A percentile compares a stretch with the other conserved stretches of the same genome.
Conservation (phyloP, 2,329 filamentous ascomycete genomes). For the Sphaerulina musiva region DNA sequence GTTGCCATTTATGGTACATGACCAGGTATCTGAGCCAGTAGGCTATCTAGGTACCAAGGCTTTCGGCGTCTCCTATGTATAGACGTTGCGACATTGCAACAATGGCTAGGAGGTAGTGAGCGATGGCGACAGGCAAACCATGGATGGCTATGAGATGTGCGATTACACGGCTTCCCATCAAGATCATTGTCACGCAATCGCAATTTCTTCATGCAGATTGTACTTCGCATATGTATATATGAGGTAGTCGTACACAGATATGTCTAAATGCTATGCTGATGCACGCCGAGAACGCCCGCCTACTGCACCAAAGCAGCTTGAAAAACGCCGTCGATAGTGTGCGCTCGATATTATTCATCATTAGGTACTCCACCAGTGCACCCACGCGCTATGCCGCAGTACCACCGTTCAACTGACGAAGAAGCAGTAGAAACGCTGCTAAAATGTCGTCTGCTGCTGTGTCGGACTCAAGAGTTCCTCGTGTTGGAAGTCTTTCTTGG, state of each 20-base stretch:
- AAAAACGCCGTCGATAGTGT: neutral
- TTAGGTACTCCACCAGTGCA: neutral
- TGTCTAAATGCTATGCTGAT: neutral
- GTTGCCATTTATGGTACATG: neutral
- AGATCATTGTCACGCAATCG: too few species aligned
- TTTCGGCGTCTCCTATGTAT: neutral
- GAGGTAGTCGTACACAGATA: neutral
- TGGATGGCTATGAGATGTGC: too few species aligned
- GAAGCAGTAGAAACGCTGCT: constrained; percentile 5
- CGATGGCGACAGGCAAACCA: too few species aligned
- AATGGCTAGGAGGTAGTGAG: neutral
- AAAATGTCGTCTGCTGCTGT: constrained; percentile 2
- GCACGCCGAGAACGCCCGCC: neutral
- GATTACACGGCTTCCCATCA: too few species aligned
- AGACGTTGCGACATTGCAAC: neutral
- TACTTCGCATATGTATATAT: neutral
- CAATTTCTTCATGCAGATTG: too few species aligned
- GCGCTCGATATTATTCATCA: neutral
- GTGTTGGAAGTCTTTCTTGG: constrained; percentile 5
- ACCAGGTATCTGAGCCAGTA: neutral
- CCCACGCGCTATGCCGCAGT: neutral
- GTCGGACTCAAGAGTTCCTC: constrained; percentile 6
- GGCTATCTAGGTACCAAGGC: neutral
- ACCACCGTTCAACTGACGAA: neutral
- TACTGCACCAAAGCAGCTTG: too few species aligned